Evolutionary conservation across 2,329 filamentous ascomycete species (phyloP).

Genomic region (Penicillium capsulatum): DNA sequence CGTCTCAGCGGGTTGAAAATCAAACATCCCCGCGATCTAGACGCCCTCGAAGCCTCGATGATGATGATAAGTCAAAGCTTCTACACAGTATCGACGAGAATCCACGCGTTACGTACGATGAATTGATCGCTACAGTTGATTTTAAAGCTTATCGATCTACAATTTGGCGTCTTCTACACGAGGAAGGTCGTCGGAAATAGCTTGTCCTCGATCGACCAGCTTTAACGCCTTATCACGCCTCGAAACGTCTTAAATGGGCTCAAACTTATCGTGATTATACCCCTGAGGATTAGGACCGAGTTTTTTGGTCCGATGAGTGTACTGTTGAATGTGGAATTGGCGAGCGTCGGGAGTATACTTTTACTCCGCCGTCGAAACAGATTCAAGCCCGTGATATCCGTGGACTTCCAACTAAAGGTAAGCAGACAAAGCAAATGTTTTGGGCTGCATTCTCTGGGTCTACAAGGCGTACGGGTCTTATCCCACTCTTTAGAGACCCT

Average conservation of each 20-base stretch:
- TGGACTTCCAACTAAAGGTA: neutral
- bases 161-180: neutral
- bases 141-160: neutral
- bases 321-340: neutral
- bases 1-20: slow-evolving; percentile 3
- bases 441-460: neutral
- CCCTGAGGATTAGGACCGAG: neutral
- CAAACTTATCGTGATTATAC: neutral
- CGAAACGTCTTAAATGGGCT: neutral
- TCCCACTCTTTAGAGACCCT: neutral
- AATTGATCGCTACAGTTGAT: slow-evolving; percentile 1
- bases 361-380: neutral
- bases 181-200: neutral
- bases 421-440: slow-evolving; percentile 1
- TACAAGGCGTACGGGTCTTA: neutral
- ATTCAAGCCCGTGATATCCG: neutral
- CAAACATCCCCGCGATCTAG: neutral
- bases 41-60: neutral
- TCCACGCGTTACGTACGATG: neutral
- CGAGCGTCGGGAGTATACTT: neutral
- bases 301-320: neutral
- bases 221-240: neutral
- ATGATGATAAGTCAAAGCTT: neutral
- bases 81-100: neutral
- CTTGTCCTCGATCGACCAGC: neutral